Base-by-base conservation (phyloP, 192 early-diverging fungal species). In the Coemansia sp. region DNA sequence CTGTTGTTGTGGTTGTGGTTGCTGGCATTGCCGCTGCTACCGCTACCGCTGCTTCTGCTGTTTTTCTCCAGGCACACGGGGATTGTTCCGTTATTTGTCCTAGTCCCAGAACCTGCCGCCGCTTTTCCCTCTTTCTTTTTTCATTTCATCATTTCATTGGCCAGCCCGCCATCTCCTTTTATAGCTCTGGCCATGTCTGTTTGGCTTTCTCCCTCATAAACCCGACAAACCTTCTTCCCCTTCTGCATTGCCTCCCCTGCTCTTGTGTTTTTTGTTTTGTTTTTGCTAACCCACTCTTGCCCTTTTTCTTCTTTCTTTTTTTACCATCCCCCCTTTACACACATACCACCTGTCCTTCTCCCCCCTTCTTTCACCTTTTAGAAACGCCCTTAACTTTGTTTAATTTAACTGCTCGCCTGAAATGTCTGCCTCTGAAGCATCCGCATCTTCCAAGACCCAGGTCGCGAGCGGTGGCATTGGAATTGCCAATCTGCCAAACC, bases 401-500 rank as follows among this genome's bases (percentile, higher is more conserved):
- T 54, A 54, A 44, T 48, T 45, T 56, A 71, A 56, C 66, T 19
- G 57, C 64, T 23, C 13, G 37, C 9, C 48, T 61, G 74, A 67
- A 73, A 82, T 82, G 79, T 76, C 79, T 37, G 64, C 74, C 59
- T 61, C 74, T 50, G 79, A 82, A 64, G 71, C 79, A 61, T 72
- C 64, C 74, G 62, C 67, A 56, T 62, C 69, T 12, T 45, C 76
- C 59, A 68, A 72, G 70, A 40, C 79, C 57, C 71, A 73, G 71
- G 50, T 71, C 65, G 58, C 72, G 48, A 68, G 45, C 56, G 81
- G 76, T n/a, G 90, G 89, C 74, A 93, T 96, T 70, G 97, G 97
- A 57, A 96, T 99, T 79, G 94, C 94, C 81, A 95, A 96, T 87
- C 84, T 99, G 73, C 96, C 97, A 63, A 99, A 99, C 87, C 97